These are phyloP conservation scores for Paraconiothyrium sp. DNA, from an alignment of 2,329 filamentous ascomycete genomes.

Conservation along the genomic window DNA sequence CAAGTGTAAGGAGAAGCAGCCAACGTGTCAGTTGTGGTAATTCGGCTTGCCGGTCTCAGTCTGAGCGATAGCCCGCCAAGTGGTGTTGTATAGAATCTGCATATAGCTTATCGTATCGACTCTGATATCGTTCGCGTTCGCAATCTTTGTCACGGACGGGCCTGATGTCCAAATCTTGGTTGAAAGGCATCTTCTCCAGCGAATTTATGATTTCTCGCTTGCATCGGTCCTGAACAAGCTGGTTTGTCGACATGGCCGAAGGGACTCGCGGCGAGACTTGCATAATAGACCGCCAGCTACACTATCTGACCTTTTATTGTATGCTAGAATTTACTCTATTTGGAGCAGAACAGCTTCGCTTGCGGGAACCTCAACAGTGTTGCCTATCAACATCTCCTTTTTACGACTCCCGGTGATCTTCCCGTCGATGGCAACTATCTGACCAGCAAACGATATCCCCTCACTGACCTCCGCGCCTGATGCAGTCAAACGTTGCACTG, in stretches of 20 bases:
- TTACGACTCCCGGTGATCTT: not conserved
- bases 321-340: not conserved
- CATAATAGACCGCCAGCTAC: no score
- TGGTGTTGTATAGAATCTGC: no score
- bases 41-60: conserved; percentile 42
- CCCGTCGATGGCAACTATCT: not conserved
- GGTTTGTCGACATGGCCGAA: no score
- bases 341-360: not conserved
- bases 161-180: no score
- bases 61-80: no score
- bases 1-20: conserved; percentile 70
- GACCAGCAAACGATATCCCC: not conserved
- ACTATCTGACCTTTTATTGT: not conserved
- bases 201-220: no score
- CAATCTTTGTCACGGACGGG: no score
- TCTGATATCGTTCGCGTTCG: no score
- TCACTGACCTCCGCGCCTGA: not conserved
- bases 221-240: no score
- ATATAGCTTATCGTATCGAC: no score
- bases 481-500: not conserved
- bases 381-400: not conserved
- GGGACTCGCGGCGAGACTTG: no score
- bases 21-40: conserved; percentile 76
- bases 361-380: not conserved
- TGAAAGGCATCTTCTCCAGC: no score